Base-by-base conservation (phyloP, 345 rosid genomes). In the Citrus unshiu region DNA sequence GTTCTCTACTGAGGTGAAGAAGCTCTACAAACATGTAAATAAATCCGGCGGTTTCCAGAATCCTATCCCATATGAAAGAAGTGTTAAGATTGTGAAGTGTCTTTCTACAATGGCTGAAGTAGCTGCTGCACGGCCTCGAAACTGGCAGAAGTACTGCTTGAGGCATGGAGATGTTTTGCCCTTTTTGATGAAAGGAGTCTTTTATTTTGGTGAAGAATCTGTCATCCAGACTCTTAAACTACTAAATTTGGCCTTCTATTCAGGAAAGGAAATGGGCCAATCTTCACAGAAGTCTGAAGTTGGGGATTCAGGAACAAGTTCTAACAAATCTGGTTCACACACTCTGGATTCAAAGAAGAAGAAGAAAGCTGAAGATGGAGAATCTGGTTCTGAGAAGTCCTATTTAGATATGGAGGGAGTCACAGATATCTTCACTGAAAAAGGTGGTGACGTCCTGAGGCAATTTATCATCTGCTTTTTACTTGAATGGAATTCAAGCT, bases 91-190 rank as follows among this genome's bases (percentile, higher is more conserved):
- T 82, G 93, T 94, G 35, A 96, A 89, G 84, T 93, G 95, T 86
- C 91, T 96, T 77, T 90, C 95, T 74, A 88, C 93, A 46, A 96
- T 94, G 89, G 97, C 91, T 78, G 99, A 96, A 86, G 98, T 93
- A 69, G 98, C 98, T 70, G 85, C 87, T 72, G 88, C 95, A n/a
- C 86, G 99, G 79, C 99, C 99, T 75, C 93, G 95, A 57, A 96
- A 96, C 86, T 96, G 99, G 99, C 99, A 96, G 87, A 94, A 94
- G 86, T 96, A 93, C 78, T 94, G 99, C 84, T 87, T 91, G 84
- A 94, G 86, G 86, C 97, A 91, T 83, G 91, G 82, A 66, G 97
- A 96, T 84, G 90, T 91, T 72, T 84, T 96, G 84, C 90, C 97
- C 61, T 94, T 92, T 84, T 80, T 94, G 77, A 86, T 93, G 85